These are phyloP conservation scores for Brassica juncea DNA, from an alignment of 345 rosid species.

Conservation along the genomic window DNA sequence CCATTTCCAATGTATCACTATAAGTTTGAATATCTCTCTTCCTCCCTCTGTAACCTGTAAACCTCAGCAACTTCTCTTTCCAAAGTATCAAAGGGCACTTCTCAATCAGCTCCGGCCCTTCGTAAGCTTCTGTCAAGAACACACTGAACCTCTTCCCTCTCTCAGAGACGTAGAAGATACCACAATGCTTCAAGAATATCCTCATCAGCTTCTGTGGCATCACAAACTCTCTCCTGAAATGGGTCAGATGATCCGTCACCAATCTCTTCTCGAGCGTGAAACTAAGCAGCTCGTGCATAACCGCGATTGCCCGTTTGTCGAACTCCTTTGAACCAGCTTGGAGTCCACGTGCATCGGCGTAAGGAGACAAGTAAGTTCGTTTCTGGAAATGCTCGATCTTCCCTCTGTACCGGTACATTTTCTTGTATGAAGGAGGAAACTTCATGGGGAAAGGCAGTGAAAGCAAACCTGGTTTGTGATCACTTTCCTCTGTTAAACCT, in stretches of 20 bases:
- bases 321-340: slow-evolving; percentile 81
- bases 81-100: slow-evolving; percentile 63
- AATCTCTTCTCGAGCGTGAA: slow-evolving; percentile 87
- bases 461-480: slow-evolving; percentile 66
- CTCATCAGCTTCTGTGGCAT: slow-evolving; percentile 98
- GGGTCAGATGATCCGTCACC: slow-evolving; percentile 89
- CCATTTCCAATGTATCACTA: slow-evolving; percentile 56
- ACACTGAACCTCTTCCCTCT: slow-evolving; percentile 92
- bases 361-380: slow-evolving; percentile 74
- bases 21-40: slow-evolving; percentile 55
- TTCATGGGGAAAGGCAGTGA: slow-evolving; percentile 74
- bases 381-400: slow-evolving; percentile 86
- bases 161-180: slow-evolving; percentile 87
- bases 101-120: slow-evolving; percentile 64
- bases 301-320: slow-evolving; percentile 82
- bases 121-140: slow-evolving; percentile 75
- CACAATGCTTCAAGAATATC: slow-evolving; percentile 80
- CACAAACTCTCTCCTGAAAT: slow-evolving; percentile 70
- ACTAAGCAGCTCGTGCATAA: slow-evolving; percentile 88
- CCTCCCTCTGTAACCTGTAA: slow-evolving; percentile 62
- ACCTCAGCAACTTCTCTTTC: slow-evolving; percentile 68
- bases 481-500: slow-evolving; percentile 45
- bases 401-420: slow-evolving; percentile 66
- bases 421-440: slow-evolving; percentile 76
- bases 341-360: slow-evolving; percentile 70